phyloP scores from a whole-genome alignment of 2,329 filamentous ascomycete species.

The Fusarium buharicum region DNA sequence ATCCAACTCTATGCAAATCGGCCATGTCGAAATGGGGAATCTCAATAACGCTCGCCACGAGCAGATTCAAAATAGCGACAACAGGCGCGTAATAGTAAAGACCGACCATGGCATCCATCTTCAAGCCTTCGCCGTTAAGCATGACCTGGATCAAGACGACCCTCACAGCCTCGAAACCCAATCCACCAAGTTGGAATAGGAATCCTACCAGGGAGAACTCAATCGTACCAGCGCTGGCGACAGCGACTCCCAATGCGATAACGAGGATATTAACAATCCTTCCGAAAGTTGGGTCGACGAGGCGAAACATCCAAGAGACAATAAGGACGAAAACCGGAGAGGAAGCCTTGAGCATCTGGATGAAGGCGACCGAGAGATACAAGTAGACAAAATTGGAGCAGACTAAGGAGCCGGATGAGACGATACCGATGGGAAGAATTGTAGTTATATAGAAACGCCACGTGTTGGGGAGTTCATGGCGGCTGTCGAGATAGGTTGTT shows the following conservation, averaged over 20 bases:
- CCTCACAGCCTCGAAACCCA: conserved; percentile 24
- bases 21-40: conserved; percentile 8
- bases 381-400: conserved; percentile 22
- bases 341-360: conserved; percentile 22
- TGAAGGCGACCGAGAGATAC: conserved; percentile 17
- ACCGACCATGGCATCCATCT: conserved; percentile 32
- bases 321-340: conserved; percentile 11
- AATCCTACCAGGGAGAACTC: conserved; percentile 11
- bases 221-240: conserved; percentile 8
- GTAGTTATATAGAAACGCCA: conserved; percentile 17
- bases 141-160: conserved; percentile 34
- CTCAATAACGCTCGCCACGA: conserved; percentile 6
- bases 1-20: neutral
- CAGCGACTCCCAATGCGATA: conserved; percentile 1
- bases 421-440: conserved; percentile 7
- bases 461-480: conserved; percentile 22
- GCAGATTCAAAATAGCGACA: conserved; percentile 7
- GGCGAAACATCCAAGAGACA: conserved; percentile 10
- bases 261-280: conserved; percentile 10
- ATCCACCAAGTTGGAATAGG: conserved; percentile 5
- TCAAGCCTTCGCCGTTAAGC: conserved; percentile 24
- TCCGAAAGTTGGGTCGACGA: conserved; percentile 3
- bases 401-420: conserved; percentile 13
- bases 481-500: conserved; percentile 25
- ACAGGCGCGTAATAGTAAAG: conserved; percentile 31